phyloP scores from a whole-genome alignment of 1,284 basidiomycete genomes.

The Apiotrichum gracile region DNA sequence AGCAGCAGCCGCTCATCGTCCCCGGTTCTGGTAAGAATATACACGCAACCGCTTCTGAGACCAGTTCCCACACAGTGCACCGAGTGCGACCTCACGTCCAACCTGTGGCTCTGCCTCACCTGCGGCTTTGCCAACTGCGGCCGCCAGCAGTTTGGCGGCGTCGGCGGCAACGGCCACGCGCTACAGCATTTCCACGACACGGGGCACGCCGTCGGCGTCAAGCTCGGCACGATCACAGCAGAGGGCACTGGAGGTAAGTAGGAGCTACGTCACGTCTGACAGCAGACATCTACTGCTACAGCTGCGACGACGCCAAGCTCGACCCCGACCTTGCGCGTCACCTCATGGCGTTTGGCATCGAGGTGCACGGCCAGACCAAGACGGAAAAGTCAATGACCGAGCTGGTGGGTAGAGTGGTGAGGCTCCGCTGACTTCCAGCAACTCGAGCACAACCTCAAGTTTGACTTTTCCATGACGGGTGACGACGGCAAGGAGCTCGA shows the following conservation, averaged over 20 bases:
- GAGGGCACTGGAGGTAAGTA: slow-evolving; percentile 77
- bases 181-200: slow-evolving; percentile 72
- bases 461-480: slow-evolving; percentile 89
- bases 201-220: slow-evolving; percentile 79
- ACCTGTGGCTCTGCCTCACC: slow-evolving; percentile 90
- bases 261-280: not conserved
- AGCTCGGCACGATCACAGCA: slow-evolving; percentile 93
- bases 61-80: slow-evolving; percentile 69
- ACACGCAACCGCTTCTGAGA: no score
- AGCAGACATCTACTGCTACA: slow-evolving; percentile 87
- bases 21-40: slow-evolving; percentile 33
- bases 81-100: slow-evolving; percentile 73
- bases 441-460: slow-evolving; percentile 93
- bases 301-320: slow-evolving; percentile 78
- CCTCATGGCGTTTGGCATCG: slow-evolving; percentile 78
- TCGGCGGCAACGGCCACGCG: slow-evolving; percentile 86
- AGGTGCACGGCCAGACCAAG: slow-evolving; percentile 74
- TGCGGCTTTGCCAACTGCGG: slow-evolving; percentile 96
- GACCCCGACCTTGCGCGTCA: slow-evolving; percentile 75
- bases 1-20: slow-evolving; percentile 54
- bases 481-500: slow-evolving; percentile 82
- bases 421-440: slow-evolving; percentile 54
- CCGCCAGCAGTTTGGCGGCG: slow-evolving; percentile 75
- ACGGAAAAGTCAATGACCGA: slow-evolving; percentile 98
- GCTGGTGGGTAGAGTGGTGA: slow-evolving; percentile 55